Evolutionary conservation across 345 rosid species (phyloP).

Genomic region (Eucalyptus rudis): DNA sequence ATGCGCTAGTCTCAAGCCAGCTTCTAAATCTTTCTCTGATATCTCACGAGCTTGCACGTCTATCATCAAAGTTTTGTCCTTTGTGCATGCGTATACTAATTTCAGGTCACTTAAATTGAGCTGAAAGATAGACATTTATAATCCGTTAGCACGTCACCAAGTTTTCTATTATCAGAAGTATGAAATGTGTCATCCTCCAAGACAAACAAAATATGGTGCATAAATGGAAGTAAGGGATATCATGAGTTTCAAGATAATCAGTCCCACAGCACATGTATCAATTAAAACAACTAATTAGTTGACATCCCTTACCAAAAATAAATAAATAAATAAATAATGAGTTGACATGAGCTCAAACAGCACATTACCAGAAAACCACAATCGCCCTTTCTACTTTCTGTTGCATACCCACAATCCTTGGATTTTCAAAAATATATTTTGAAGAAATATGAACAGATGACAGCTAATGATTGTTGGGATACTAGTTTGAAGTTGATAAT

Average conservation of each 20-base stretch:
- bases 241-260: background rate
- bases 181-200: background rate
- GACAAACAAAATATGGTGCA: background rate
- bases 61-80: constrained; percentile 89
- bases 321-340: background rate
- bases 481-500: background rate
- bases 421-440: background rate
- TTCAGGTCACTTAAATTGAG: constrained; percentile 85
- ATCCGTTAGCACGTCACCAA: background rate
- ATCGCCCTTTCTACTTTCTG: background rate
- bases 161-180: background rate
- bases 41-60: constrained; percentile 90
- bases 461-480: background rate
- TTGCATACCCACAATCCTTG: background rate
- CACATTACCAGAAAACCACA: background rate
- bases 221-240: background rate
- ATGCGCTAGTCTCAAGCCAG: constrained; percentile 87
- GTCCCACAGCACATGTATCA: background rate
- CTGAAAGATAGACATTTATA: constrained; percentile 20
- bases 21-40: constrained; percentile 78
- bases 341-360: background rate
- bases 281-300: background rate
- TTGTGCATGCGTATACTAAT: constrained; percentile 92
- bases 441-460: background rate
- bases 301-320: background rate